Base-by-base conservation (phyloP, 1,284 basidiomycete species). In the Peniophora sp. region DNA sequence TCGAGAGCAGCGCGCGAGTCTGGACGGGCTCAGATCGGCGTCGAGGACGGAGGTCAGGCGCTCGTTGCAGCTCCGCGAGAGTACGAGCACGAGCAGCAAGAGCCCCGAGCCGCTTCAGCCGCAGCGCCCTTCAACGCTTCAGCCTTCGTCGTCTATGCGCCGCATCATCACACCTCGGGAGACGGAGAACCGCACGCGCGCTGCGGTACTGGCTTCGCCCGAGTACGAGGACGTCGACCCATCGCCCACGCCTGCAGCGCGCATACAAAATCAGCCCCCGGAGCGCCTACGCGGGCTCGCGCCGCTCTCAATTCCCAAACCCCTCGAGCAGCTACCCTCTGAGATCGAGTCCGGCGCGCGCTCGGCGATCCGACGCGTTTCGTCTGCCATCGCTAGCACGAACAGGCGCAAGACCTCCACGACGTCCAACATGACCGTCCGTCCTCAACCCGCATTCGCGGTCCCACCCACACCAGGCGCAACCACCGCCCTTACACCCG, bases 401-500 rank as follows among this genome's bases (percentile, higher is more conserved):
- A 64, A 61, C 43, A 69, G 73, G 50, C 74, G 75, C 47, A 79
- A 76, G 58, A 62, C 68, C n/a, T 79, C 74, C 3, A 58, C 65
- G 9, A 64, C 68, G 37, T 79, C 81, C 3, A 74, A 69, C 44
- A 61, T 71, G 10, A 86, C 83, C 11, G 63, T 81, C 44, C 78
- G 83, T 39, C 75, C 69, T 14, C 27, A 62, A 60, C 64, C 73
- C 34, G 57, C 69, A 39, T 68, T 76, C 55, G 65, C 70, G 12
- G 65, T 82, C 42, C 72, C 78, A 12, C 72, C 78, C 11, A 76
- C 76, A 0, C 72, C 80, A 0, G 76, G 74, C 53, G 70, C 83
- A 1, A 88, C 85, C 24, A 88, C 83, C 22, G 83, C 83, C 3
- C 53, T 88, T n/a, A 85, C 84, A 1, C 63, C 78, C 0, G 78